Base-by-base conservation (phyloP, 352 stramenopile species). In the Globisporangium canariense region DNA sequence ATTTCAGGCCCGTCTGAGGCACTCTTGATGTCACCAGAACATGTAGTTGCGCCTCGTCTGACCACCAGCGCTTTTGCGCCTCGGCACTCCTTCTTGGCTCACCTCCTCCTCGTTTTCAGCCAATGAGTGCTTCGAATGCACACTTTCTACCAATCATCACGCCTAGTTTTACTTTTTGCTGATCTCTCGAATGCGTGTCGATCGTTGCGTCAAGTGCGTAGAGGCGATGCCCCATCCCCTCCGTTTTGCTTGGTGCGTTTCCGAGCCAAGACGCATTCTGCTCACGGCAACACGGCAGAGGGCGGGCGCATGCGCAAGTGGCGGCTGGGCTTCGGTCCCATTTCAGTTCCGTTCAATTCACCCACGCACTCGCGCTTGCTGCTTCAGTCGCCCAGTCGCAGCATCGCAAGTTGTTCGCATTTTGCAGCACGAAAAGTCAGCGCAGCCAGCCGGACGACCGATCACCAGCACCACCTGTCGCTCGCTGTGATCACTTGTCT, bases 131-230 rank as follows among this genome's bases (percentile, higher is more conserved):
- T 18, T n/a, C 3, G 4, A 25, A 10, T 25, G 13, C 4, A 1
- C 10, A 25, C 4, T 60, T 38, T 51, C 38, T 14, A 18, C 57
- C 52, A 66, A 46, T 66, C 40, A 38, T 11, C 18, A 43, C 14
- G 22, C 13, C 49, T 7, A 11, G 8, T 58, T 41, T 28, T 45
- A 4, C 7, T 10, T 22, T 38, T 28, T 16, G 13, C 28, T 25
- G 25, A 4, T 34, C 16, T 25, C 18, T 36, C 32, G 32, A 8
- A 36, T 36, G 11, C 22, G 38, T 36, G 49, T 38, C 28, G 30
- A 10, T 6, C 22, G 16, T 38, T 40, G 50, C 49, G 50, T 16
- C 11, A 58, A 58, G 30, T 43, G 30, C 8, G 51, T 58, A 58
- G 51, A 58, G 51, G 51, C 30, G 16, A 30, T 22, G 18, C 28